Evolutionary conservation across 257 asterid genomes (phyloP).

Genomic region (Primulina tabacum): DNA sequence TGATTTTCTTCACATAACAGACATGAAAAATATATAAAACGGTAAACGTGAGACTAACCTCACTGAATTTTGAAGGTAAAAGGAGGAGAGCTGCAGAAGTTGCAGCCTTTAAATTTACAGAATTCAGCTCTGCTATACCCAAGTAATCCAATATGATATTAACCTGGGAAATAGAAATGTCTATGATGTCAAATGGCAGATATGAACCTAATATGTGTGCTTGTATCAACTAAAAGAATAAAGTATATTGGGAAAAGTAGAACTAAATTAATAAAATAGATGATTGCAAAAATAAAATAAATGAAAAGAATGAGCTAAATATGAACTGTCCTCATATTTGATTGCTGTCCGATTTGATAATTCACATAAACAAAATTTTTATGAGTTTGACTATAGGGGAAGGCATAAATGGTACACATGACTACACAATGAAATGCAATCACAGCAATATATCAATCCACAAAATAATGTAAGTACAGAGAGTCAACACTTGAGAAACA

Average conservation of each 20-base stretch:
- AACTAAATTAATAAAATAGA: neutral
- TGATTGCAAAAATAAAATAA: constrained; percentile 1
- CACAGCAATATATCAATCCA: neutral
- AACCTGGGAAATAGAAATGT: constrained; percentile 46
- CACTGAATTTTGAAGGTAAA: constrained; percentile 76
- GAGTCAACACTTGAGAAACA: neutral
- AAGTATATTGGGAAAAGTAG: constrained; percentile 5
- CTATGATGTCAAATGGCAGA: constrained; percentile 10
- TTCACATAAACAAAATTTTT: neutral
- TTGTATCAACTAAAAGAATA: constrained; percentile 8
- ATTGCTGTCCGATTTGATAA: neutral
- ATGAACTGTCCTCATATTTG: neutral
- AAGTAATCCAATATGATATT: constrained; percentile 57
- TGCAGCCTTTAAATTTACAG: constrained; percentile 70
- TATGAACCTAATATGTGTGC: constrained; percentile 15
- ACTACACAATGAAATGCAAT: neutral
- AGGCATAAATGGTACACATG: neutral
- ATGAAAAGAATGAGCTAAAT: neutral
- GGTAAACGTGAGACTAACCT: constrained; percentile 39
- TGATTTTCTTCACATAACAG: neutral
- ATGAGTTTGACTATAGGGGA: neutral
- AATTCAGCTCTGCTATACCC: constrained; percentile 58
- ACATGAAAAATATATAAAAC: neutral
- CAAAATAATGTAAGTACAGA: neutral
- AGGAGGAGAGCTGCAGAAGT: constrained; percentile 81